These are phyloP conservation scores for Fusarium devonianum DNA, from an alignment of 2,329 filamentous ascomycete genomes.

Conservation along the genomic window DNA sequence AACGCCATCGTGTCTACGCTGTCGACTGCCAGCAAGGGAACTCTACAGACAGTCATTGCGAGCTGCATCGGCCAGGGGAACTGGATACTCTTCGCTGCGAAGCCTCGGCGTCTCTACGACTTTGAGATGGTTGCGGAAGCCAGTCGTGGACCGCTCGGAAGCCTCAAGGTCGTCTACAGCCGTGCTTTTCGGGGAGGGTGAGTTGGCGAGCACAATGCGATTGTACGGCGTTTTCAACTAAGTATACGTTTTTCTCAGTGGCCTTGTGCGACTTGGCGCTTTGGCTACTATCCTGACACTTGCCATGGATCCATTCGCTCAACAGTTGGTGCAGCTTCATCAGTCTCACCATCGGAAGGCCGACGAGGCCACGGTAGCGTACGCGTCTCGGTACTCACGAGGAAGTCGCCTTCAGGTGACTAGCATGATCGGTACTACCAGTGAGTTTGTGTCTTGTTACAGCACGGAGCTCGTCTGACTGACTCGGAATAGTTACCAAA, in stretches of 20 bases:
- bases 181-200: constrained; percentile 15
- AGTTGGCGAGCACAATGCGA: too few relatives aligned
- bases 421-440: background rate
- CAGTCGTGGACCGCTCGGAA: constrained; percentile 20
- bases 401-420: background rate
- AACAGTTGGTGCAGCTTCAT: constrained; percentile 21
- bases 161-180: constrained; percentile 12
- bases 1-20: constrained; percentile 25
- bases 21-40: constrained; percentile 18
- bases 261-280: constrained; percentile 18
- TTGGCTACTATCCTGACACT: constrained; percentile 21
- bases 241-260: background rate
- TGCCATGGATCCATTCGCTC: constrained; percentile 26
- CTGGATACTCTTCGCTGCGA: constrained; percentile 19
- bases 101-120: constrained; percentile 19
- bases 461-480: too few relatives aligned
- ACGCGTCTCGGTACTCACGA: constrained; percentile 14
- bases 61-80: constrained; percentile 24
- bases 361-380: background rate
- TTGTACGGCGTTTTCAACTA: too few relatives aligned
- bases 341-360: background rate
- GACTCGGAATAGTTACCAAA: background rate
- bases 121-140: constrained; percentile 25
- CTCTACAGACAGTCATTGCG: constrained; percentile 12
- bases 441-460: background rate